A percentile compares a stretch with the other conserved stretches of the same genome.
Evolutionary conservation across 495 filamentous ascomycete species (phyloP).

Genomic region (Neurospora tetraspora): DNA sequence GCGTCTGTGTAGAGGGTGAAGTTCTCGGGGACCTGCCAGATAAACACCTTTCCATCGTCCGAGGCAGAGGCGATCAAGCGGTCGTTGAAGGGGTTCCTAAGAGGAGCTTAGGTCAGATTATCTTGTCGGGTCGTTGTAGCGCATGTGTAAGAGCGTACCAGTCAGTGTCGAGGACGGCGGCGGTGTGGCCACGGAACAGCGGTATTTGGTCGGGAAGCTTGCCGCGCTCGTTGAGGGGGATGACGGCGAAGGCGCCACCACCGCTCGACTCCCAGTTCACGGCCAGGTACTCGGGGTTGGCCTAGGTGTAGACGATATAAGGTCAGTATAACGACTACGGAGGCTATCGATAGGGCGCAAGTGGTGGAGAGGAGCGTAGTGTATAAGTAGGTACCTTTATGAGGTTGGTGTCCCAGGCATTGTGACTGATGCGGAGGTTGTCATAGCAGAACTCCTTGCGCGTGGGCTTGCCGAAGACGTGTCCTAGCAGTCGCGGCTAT

Average conservation of each 20-base stretch:
- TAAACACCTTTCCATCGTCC: conserved; percentile 91
- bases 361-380: background rate
- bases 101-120: conserved; percentile 21
- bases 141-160: conserved; percentile 46
- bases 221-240: conserved; percentile 80
- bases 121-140: background rate
- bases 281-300: conserved; percentile 87
- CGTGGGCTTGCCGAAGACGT: conserved; percentile 92
- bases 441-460: conserved; percentile 93
- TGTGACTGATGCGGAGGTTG: conserved; percentile 85
- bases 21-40: conserved; percentile 87
- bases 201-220: conserved; percentile 88
- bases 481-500: conserved; percentile 48
- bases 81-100: conserved; percentile 91
- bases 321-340: conserved; percentile 16
- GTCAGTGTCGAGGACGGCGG: conserved; percentile 92
- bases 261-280: conserved; percentile 98
- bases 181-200: conserved; percentile 91
- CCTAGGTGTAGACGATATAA: conserved; percentile 36
- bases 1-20: conserved; percentile 77
- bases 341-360: background rate
- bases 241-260: conserved; percentile 93
- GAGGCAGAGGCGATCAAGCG: conserved; percentile 85
- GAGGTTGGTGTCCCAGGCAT: conserved; percentile 98
- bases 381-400: conserved; percentile 56